phyloP scores from a whole-genome alignment of 495 filamentous ascomycete species.

The Neurospora sp. region DNA sequence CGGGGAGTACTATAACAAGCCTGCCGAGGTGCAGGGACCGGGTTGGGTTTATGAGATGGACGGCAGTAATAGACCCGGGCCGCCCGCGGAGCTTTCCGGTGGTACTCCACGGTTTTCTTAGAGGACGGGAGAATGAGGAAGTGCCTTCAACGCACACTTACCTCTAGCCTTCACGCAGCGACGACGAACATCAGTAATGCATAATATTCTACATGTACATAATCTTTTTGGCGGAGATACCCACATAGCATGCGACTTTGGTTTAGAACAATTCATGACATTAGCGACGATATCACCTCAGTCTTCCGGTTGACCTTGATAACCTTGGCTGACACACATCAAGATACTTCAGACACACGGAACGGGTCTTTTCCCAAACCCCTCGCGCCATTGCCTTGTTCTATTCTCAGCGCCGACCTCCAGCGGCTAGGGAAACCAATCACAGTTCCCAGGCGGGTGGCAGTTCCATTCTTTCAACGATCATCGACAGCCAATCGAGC shows the following conservation, averaged over 20 bases:
- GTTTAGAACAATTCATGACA: background rate
- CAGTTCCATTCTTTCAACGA: background rate
- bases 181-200: background rate
- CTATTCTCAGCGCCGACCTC: background rate
- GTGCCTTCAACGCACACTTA: too few species aligned
- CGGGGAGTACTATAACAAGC: background rate
- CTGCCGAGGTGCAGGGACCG: background rate
- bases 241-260: background rate
- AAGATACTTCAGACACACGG: background rate
- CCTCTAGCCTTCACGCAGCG: background rate
- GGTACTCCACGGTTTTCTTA: background rate
- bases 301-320: background rate
- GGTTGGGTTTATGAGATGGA: background rate
- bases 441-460: background rate
- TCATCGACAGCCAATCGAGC: background rate
- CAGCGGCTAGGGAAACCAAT: background rate
- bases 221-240: background rate
- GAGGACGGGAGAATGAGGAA: too few species aligned
- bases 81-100: background rate
- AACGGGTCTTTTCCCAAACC: background rate
- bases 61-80: background rate
- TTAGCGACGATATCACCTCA: background rate
- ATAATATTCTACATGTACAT: background rate
- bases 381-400: background rate
- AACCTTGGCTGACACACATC: too few species aligned